Base-by-base conservation (phyloP, 495 filamentous ascomycete species). In the Annulohypoxylon nitens region DNA sequence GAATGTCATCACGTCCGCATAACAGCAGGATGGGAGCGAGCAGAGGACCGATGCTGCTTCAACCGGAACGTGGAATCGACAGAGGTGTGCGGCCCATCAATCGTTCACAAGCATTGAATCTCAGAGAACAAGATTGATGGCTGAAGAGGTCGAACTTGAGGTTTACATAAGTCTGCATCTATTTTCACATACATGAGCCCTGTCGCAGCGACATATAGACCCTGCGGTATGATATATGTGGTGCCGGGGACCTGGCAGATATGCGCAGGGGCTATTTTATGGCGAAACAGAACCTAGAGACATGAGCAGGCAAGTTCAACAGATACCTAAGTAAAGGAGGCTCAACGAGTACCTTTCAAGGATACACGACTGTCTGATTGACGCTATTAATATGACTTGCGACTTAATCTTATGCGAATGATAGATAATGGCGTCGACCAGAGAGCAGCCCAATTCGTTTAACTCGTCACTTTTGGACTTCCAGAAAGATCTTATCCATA, bases 1-100 rank as follows among this genome's bases (percentile, higher is more conserved):
- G 61, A 72, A 59, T 26, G 64, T 51, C 73, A 75, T 75, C 54
- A 65, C 51, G 67, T 66, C 37, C 36, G 30, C 20, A 55, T 53
- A 25, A 58, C 72, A 71, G 70, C 54, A 63, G 59, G 61, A 45
- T 30, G 23, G 30, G 16, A 20, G 16, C n/a, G 53, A 48, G 43
- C 36, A 23, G 45, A 64, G 11, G 26, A 54, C 59, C 59, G 36
- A 54, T 8, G 39, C 66, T 61, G 43, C 64, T 50, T 64, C 18
- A 58, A 23, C 23, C 20, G 26, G 62, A 43, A 53, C 30, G 37
- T 20, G 39, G 30, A 70, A 37, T 64, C 61, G 45, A 61, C 54
- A 16, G 20, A n/a, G 10, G 14, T 47, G 45, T 8, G 47, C 67
- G 16, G 37, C 47, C 51, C 61, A 45, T 61, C 66, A 57, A 67